phyloP scores from a whole-genome alignment of 805 yeast genomes.

The Nakazawaea holstii region DNA sequence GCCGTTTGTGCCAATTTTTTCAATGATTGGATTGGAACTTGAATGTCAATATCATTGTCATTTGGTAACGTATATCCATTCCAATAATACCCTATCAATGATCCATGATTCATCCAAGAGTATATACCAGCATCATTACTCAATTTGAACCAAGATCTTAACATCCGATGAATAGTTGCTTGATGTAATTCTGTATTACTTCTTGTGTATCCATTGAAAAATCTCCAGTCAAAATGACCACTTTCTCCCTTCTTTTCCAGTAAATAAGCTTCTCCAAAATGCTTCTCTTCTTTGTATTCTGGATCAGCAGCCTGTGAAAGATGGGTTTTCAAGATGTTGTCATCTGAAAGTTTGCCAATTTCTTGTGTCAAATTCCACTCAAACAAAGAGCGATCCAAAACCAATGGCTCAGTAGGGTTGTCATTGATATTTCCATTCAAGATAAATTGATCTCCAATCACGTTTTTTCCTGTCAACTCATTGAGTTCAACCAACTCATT shows the following conservation, averaged over 20 bases:
- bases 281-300: constrained; percentile 17
- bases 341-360: not conserved
- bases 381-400: not conserved
- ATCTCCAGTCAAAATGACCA: constrained; percentile 42
- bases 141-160: constrained; percentile 51
- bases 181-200: constrained; percentile 18
- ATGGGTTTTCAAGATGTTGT: not conserved
- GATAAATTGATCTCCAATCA: not conserved
- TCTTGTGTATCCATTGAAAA: constrained; percentile 26
- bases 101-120: constrained; percentile 63
- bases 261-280: constrained; percentile 36
- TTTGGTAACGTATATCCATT: constrained; percentile 54
- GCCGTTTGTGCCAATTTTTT: constrained; percentile 36
- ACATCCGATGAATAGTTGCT: constrained; percentile 37
- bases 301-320: not conserved
- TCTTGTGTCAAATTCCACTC: not conserved
- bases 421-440: not conserved
- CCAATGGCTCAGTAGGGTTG: not conserved
- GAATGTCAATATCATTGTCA: constrained; percentile 63
- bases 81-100: constrained; percentile 58
- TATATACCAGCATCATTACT: constrained; percentile 35
- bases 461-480: not conserved
- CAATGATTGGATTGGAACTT: constrained; percentile 43
- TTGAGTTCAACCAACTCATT: not conserved
- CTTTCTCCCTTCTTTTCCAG: constrained; percentile 27